Evolutionary conservation across 2,329 filamentous ascomycete genomes (phyloP).

Genomic region (Gaeumannomyces sp.): DNA sequence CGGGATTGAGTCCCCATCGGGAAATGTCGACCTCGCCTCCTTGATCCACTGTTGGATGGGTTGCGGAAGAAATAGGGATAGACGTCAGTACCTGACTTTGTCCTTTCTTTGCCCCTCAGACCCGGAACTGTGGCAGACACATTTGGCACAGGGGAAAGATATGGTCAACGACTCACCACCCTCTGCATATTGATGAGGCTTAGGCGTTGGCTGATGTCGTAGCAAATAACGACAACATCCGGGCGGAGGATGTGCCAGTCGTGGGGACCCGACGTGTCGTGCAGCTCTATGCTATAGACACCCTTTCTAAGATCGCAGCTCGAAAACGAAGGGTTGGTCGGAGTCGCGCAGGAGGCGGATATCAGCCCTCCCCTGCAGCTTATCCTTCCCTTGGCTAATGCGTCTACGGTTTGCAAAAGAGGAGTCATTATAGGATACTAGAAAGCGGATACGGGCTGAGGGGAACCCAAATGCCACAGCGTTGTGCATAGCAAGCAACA

Average conservation of each 20-base stretch:
- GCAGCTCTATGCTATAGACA: constrained; percentile 51
- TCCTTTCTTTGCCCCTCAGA: background rate
- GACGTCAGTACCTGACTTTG: background rate
- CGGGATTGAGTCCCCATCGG: constrained; percentile 41
- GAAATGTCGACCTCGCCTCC: constrained; percentile 44
- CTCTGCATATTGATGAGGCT: constrained; percentile 53
- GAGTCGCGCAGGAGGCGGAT: constrained; percentile 49
- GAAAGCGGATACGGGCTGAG: background rate
- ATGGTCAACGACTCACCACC: constrained; percentile 35
- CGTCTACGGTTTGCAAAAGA: constrained; percentile 27
- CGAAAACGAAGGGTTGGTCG: constrained; percentile 56
- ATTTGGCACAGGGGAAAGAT: background rate
- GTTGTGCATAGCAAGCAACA: constrained; percentile 24
- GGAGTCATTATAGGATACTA: background rate
- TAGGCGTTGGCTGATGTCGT: constrained; percentile 53
- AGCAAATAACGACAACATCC: constrained; percentile 54
- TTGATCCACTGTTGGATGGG: constrained; percentile 46
- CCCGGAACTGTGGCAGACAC: background rate
- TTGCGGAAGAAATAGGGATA: constrained; percentile 10
- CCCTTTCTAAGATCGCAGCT: constrained; percentile 40
- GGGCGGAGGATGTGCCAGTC: constrained; percentile 54
- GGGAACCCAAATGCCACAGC: constrained; percentile 7
- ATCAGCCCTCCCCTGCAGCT: constrained; percentile 24
- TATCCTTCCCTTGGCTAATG: constrained; percentile 37
- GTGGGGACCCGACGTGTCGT: constrained; percentile 52